Evolutionary conservation across 805 yeast species (phyloP).

Genomic region (Candida mattraensis): DNA sequence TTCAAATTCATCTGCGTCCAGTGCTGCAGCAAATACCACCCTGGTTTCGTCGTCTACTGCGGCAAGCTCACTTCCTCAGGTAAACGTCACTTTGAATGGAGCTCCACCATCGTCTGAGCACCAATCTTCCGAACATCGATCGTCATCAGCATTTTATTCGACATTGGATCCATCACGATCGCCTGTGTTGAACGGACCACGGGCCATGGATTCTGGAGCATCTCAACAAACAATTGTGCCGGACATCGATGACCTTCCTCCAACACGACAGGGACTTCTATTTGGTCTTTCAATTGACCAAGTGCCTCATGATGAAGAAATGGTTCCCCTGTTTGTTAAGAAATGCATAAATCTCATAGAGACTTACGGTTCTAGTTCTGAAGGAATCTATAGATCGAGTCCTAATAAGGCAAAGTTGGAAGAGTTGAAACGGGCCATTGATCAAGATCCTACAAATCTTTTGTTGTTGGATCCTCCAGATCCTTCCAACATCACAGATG

Average conservation of each 20-base stretch:
- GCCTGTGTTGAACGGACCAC: conserved; percentile 19
- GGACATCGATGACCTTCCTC: conserved; percentile 3
- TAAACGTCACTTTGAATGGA: too few species aligned
- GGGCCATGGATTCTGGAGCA: conserved; percentile 7
- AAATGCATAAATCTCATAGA: conserved; percentile 88
- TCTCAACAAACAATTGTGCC: too few species aligned
- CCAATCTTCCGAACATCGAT: not conserved
- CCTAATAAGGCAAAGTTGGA: conserved; percentile 77
- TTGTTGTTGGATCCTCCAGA: conserved; percentile 49
- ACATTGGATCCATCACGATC: conserved; percentile 29
- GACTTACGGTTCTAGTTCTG: conserved; percentile 76
- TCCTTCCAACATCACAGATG: conserved; percentile 61
- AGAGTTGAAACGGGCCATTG: conserved; percentile 69
- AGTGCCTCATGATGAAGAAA: conserved; percentile 80
- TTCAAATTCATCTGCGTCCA: too few species aligned
- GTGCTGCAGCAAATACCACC: conserved; percentile 1
- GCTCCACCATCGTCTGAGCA: conserved; percentile 1
- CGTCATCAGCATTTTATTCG: conserved; percentile 16
- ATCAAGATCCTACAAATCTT: conserved; percentile 69
- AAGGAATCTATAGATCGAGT: conserved; percentile 85
- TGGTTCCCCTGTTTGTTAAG: conserved; percentile 87
- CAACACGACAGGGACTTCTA: conserved; percentile 40
- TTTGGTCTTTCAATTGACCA: conserved; percentile 86
- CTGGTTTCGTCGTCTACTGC: too few species aligned
- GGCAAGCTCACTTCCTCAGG: too few species aligned